These are phyloP conservation scores for Ceratonia siliqua DNA, from an alignment of 306 rosid genomes.

Conservation along the genomic window DNA sequence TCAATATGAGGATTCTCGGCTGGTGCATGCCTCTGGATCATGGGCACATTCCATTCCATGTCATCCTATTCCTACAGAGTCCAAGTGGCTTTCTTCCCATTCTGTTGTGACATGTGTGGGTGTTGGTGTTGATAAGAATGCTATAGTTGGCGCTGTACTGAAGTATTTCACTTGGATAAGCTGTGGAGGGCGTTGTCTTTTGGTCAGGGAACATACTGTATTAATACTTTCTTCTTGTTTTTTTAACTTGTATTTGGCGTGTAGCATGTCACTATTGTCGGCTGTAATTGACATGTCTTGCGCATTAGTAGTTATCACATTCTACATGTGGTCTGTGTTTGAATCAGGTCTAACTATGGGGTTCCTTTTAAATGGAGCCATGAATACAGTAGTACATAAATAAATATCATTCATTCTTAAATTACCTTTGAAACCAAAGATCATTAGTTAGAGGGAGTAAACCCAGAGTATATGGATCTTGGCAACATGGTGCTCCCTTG, in stretches of 20 bases:
- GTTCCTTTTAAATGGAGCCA: neutral
- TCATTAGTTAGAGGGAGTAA: constrained; percentile 7
- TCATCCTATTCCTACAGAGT: too few species aligned
- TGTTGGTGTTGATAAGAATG: constrained; percentile 16
- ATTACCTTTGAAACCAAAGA: neutral
- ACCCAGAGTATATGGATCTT: constrained; percentile 28
- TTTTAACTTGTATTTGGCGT: neutral
- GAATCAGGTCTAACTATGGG: neutral
- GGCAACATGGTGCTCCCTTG: neutral
- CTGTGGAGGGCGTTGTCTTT: constrained; percentile 23
- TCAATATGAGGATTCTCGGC: neutral
- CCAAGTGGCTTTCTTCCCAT: too few species aligned
- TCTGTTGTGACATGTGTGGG: neutral
- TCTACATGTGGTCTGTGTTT: constrained; percentile 22
- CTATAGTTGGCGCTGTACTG: neutral
- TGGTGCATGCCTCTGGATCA: neutral
- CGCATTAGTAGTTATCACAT: neutral
- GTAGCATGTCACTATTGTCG: constrained; percentile 46
- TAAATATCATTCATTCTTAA: too few species aligned
- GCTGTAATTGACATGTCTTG: neutral
- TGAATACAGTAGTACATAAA: too few species aligned
- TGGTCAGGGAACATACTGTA: constrained; percentile 34
- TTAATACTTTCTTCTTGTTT: constrained; percentile 3
- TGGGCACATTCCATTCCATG: too few species aligned
- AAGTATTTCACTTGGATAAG: neutral